Conservation (phyloP, 2,329 filamentous ascomycete genomes). For the Diaporthe helianthi region DNA sequence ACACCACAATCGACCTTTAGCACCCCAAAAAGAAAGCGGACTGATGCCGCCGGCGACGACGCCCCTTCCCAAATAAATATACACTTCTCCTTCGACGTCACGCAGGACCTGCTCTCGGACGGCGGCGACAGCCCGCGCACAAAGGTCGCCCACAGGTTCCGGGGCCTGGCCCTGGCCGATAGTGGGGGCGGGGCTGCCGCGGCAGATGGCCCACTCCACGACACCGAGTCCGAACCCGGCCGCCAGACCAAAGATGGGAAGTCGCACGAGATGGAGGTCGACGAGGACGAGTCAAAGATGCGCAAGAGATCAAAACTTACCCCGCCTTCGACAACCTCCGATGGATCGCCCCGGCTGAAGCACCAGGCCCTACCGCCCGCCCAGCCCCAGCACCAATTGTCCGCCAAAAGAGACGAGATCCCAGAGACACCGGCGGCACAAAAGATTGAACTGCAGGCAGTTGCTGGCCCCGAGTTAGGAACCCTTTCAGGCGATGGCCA, state of each 20-base stretch:
- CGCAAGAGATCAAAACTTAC: constrained; percentile 32
- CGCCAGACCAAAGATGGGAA: neutral
- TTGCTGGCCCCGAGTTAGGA: neutral
- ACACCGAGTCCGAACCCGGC: constrained; percentile 21
- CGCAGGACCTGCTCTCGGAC: constrained; percentile 44
- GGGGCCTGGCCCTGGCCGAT: constrained; percentile 53
- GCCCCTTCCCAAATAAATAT: constrained; percentile 11
- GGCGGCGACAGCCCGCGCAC: constrained; percentile 62
- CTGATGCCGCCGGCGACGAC: constrained; percentile 36
- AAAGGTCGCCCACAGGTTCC: constrained; percentile 59
- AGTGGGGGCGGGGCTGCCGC: constrained; percentile 54
- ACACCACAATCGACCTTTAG: constrained; percentile 36
- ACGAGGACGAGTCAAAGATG: constrained; percentile 36
- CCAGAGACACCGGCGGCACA: constrained; percentile 20
- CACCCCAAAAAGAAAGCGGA: constrained; percentile 43
- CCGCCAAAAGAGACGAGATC: constrained; percentile 38
- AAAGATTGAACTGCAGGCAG: neutral
- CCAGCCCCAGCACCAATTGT: neutral
- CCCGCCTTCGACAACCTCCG: neutral
- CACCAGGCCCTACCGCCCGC: neutral
- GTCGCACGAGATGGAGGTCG: constrained; percentile 15
- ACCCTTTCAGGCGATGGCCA: neutral
- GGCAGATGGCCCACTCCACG: constrained; percentile 23
- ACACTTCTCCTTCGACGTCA: constrained; percentile 55
- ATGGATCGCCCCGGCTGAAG: neutral